Base-by-base conservation (phyloP, 352 stramenopile species). In the Pythium insidiosum region DNA sequence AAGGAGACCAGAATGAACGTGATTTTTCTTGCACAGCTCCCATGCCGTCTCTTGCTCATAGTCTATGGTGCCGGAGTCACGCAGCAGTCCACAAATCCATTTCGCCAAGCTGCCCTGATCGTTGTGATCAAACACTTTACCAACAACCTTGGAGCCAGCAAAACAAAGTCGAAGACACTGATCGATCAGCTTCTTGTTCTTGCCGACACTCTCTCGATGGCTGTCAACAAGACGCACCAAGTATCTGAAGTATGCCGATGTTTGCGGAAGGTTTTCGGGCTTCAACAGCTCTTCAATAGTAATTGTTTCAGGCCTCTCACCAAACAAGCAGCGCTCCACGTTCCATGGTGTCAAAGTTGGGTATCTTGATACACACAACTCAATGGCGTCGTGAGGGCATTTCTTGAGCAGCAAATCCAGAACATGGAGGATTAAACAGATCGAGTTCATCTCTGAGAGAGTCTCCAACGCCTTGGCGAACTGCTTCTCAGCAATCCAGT, bases 391-490 rank as follows among this genome's bases (percentile, higher is more conserved):
- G 16, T 64, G 26, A 0, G 79, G 70, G 11, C 66, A 87, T 40
- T 87, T 92, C 44, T 92, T 94, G 18, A 92, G 47, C 43, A 94
- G 53, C 37, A 94, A 61, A 38, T 87, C 78, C 2, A 94, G 58
- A 21, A 88, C 48, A 40, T 94, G 82, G 0, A 94, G 56, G 6
- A 89, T 43, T 3, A 94, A 43, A 38, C 77, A 90, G 16, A 92
- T 48, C 18, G 82, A 88, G 21, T 81, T 50, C 19, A 60, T 71
- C 30, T 86, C 68, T 28, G 63, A 58, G 9, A 90, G 53, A 1
- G 53, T 56, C 19, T 56, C 52, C 11, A 89, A 50, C 0, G 63
- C 73, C 31, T 78, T 72, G 25, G 25, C 37, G 25, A 58, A 62
- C 20, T 87, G 61, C 31, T 83, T 68, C 16, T 90, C 69, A 7